phyloP scores from a whole-genome alignment of 2,329 filamentous ascomycete species.

The Cordyceps tenuipes region DNA sequence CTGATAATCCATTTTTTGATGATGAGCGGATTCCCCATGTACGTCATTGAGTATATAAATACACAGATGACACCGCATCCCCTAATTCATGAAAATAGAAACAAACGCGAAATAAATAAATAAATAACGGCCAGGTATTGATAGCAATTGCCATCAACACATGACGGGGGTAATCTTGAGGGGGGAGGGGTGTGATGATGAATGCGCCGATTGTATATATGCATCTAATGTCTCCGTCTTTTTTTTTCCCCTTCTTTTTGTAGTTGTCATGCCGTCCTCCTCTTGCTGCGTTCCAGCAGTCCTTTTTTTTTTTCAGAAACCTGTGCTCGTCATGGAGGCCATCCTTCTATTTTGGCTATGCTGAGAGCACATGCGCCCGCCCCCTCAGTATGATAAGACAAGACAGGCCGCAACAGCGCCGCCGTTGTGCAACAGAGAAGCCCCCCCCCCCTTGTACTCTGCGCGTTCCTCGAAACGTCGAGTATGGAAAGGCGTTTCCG shows the following conservation, averaged over 20 bases:
- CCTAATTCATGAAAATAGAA: neutral
- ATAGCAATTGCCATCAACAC: neutral
- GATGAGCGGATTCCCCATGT: neutral
- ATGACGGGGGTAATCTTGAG: neutral
- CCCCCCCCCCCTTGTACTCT: too few species aligned
- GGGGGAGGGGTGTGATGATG: neutral
- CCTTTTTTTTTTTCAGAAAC: neutral
- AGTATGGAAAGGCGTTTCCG: too few species aligned
- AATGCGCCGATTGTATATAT: neutral
- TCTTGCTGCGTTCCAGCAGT: neutral
- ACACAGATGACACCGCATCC: neutral
- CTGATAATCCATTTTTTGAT: neutral
- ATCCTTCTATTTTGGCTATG: too few species aligned
- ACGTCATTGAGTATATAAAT: neutral
- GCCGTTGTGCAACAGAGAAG: too few species aligned
- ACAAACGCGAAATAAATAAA: neutral
- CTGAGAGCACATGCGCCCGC: too few species aligned
- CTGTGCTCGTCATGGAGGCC: neutral
- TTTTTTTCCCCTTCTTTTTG: neutral
- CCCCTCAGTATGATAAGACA: too few species aligned
- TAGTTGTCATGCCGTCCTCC: neutral
- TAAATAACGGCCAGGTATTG: neutral
- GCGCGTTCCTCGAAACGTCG: too few species aligned
- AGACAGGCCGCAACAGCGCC: too few species aligned
- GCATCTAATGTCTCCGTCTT: neutral